A percentile compares a stretch with the other conserved stretches of the same genome.
phyloP scores from a whole-genome alignment of 495 filamentous ascomycete species.

The Viridothelium virens region DNA sequence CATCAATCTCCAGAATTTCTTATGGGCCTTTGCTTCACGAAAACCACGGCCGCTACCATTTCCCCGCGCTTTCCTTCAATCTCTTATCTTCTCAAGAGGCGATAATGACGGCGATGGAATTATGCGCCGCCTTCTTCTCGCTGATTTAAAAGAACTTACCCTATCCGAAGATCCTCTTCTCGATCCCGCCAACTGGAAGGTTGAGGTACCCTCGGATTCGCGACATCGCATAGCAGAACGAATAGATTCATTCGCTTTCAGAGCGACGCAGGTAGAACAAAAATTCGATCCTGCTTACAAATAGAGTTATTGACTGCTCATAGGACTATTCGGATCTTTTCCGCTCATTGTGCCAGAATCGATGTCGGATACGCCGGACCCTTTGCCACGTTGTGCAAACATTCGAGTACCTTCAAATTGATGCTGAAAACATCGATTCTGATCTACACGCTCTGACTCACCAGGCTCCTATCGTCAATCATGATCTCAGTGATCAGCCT shows the following conservation, averaged over 20 bases:
- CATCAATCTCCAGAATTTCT: slow-evolving; percentile 45
- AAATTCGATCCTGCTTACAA: neutral
- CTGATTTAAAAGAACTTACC: slow-evolving; percentile 68
- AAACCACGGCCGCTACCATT: slow-evolving; percentile 79
- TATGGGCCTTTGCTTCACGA: slow-evolving; percentile 65
- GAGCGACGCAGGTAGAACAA: slow-evolving; percentile 51
- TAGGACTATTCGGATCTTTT: slow-evolving; percentile 77
- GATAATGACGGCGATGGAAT: slow-evolving; percentile 55
- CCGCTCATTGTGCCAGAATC: slow-evolving; percentile 77
- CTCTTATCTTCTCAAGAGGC: slow-evolving; percentile 58
- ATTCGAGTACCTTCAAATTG: slow-evolving; percentile 78
- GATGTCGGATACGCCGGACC: slow-evolving; percentile 74
- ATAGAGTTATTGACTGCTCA: neutral
- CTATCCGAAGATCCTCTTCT: slow-evolving; percentile 64
- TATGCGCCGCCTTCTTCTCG: slow-evolving; percentile 65
- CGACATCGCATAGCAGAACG: slow-evolving; percentile 64
- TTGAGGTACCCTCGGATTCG: slow-evolving; percentile 66
- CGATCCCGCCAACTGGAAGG: slow-evolving; percentile 61
- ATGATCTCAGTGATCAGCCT: slow-evolving; percentile 31
- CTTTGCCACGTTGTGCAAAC: slow-evolving; percentile 73
- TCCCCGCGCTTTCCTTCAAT: slow-evolving; percentile 72
- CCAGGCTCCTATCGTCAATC: slow-evolving; percentile 25
- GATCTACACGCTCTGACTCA: slow-evolving; percentile 6
- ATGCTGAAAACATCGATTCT: slow-evolving; percentile 37
- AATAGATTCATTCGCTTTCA: slow-evolving; percentile 74